These are phyloP conservation scores for Cryptosporidium sp. DNA, from an alignment of 169 alveolate species.

Conservation along the genomic window DNA sequence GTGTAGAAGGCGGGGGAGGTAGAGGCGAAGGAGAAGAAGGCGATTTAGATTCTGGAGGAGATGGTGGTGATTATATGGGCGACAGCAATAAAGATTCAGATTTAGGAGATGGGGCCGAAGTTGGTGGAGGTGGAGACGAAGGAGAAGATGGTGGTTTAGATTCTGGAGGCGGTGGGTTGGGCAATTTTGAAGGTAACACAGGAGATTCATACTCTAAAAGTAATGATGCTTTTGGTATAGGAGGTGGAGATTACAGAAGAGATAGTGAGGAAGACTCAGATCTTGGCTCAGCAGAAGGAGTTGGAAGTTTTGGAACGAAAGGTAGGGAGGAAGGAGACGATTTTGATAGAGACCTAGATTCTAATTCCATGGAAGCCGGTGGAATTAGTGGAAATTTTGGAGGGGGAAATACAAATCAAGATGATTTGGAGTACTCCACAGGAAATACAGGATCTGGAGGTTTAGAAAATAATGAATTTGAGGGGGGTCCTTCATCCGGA, in stretches of 20 bases:
- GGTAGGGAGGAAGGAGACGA: background rate
- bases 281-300: background rate
- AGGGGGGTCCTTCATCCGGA: background rate
- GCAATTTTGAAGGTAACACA: background rate
- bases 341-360: background rate
- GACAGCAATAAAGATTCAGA: background rate
- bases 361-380: background rate
- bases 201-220: background rate
- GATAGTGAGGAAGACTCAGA: background rate
- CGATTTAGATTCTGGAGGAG: conserved; percentile 17
- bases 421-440: background rate
- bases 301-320: too few relatives aligned
- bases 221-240: background rate
- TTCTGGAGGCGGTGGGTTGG: background rate
- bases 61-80: background rate
- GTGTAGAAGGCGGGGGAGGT: too few relatives aligned
- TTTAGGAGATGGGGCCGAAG: background rate
- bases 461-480: too few relatives aligned
- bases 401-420: background rate
- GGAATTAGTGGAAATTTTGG: background rate
- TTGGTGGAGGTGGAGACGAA: background rate
- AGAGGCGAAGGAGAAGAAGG: background rate
- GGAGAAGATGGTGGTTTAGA: background rate
- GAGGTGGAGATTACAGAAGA: background rate
- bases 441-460: background rate